Base-by-base conservation (phyloP, 2,329 filamentous ascomycete species). In the Simplicillium aogashimaense region DNA sequence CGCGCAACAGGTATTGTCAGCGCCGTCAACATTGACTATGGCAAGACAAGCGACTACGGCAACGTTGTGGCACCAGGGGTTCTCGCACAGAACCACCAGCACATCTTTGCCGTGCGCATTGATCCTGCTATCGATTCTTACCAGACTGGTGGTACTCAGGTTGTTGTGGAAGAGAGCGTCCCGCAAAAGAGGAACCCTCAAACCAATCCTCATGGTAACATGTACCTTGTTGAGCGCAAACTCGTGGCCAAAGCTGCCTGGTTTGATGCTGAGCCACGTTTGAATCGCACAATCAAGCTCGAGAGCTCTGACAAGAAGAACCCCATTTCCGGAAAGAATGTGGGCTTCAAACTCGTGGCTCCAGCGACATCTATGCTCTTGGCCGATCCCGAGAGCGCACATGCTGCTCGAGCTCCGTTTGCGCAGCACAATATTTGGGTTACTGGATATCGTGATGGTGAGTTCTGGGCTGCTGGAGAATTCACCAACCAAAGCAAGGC, bases 31-130 rank as follows among this genome's bases (percentile, higher is more conserved):
- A 78, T 82, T 41, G 72, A 74, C 41, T 71, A 60, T 50, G 70
- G 72, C 48, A 72, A 67, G 42, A 62, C 50, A 16, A 71, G 47
- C 51, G 56, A 54, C 7, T 82, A 70, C 53, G 78, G 78, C 15
- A 83, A 74, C 40, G 64, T 82, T 1, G 80, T 86, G 2, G 66
- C 69, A 0, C 72, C 76, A 0, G 81, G 81, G 0, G 74, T 80
- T 0, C 60, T 85, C 2, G 81, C 81, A 0, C 77, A 78, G 44
- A 78, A 83, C 54, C 78, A 86, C 47, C 81, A 86, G 53, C 81
- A 86, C 58, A 67, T 85, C 34, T 84, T 86, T 53, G 71, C 66
- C 17, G 58, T 78, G 33, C 69, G 81, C 1, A 73, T 85, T 37
- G 80, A 86, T 48, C 78, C 80, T 0, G 74, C 74, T 8, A 68